phyloP scores from a whole-genome alignment of 2,329 filamentous ascomycete species.

The Penicillium sp. region DNA sequence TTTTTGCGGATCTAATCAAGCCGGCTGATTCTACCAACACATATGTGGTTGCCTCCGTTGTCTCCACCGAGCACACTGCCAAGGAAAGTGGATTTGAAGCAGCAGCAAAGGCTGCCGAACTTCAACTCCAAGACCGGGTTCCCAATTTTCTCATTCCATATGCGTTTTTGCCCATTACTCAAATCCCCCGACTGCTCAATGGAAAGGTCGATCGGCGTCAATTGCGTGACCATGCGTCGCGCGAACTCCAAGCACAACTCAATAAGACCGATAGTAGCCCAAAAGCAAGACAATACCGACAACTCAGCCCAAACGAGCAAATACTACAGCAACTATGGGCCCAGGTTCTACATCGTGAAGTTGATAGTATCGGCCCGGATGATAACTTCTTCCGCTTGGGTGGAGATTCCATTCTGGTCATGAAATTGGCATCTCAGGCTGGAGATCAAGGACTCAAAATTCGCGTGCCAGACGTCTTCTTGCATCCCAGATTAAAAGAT shows the following conservation, averaged over 20 bases:
- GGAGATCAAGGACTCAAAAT: no score
- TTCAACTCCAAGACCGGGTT: no score
- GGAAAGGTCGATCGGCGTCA: constrained; percentile 36
- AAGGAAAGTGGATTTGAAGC: no score
- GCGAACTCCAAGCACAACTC: neutral
- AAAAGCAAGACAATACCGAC: neutral
- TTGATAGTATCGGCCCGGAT: neutral
- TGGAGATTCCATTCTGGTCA: constrained; percentile 9
- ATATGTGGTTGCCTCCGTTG: no score
- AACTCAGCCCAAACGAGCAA: neutral
- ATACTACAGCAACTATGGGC: neutral
- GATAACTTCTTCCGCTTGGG: constrained; percentile 7
- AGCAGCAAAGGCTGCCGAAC: no score
- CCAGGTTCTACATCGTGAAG: neutral
- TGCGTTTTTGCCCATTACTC: constrained; percentile 11
- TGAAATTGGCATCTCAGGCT: constrained; percentile 43
- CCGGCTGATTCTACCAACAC: constrained; percentile 7
- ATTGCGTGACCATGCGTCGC: neutral
- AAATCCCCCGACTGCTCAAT: constrained; percentile 22
- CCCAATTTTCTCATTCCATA: no score
- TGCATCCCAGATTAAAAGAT: no score
- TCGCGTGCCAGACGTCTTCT: no score
- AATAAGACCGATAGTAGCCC: neutral
- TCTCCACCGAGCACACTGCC: no score
- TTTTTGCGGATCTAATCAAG: no score